Evolutionary conservation across 352 stramenopile species (phyloP), one percentile per base, ranked within the genome.

Genomic region (Globisporangium apiculatum): DNA sequence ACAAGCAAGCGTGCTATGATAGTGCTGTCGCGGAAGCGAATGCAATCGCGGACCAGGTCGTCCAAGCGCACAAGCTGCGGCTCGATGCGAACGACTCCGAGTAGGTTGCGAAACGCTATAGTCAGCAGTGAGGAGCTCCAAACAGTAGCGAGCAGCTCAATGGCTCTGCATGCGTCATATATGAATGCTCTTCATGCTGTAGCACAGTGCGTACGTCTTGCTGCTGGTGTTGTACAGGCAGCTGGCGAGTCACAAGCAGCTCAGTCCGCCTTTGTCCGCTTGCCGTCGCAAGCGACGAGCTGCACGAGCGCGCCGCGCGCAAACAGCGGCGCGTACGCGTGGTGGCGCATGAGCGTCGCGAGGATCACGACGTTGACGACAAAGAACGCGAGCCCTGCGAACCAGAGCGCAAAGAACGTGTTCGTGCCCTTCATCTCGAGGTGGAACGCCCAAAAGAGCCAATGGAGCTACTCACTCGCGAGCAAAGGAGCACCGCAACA

Each of bases 351-450:
- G 7, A 95, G 58, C 38, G 69, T 87, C 37, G 76, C 70, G 51
- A 97, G 70, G 58, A 96, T 78, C 35, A 60, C 67, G 12, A 95
- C 71, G 54, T 97, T 97, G 18, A 89, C 83, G 0, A 69, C 64
- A 60, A 97, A 97, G 75, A 97, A 97, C n/a, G 72, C 51, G 31
- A 98, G 67, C 0, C 87, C 86, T 7, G 81, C 78, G 12, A 95
- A 31, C 92, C 92, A 98, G 15, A 97, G 67, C 24, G 62, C 65
- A 38, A 96, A 82, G 60, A 97, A 97, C 12, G 83, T 96, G 63
- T 96, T 95, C 42, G 76, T 45, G 51, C 90, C 90, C 67, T 88
- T 72, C 75, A 98, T 96, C 61, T 98, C 91, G 51, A 98, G 68
- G 50, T 85, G 67, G 63, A 86, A 97, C 5, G 90, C 91, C 76